A percentile compares a stretch with the other conserved stretches of the same genome.
phyloP scores from a whole-genome alignment of 2,329 filamentous ascomycete genomes.

The Chaetomiaceae sp. region DNA sequence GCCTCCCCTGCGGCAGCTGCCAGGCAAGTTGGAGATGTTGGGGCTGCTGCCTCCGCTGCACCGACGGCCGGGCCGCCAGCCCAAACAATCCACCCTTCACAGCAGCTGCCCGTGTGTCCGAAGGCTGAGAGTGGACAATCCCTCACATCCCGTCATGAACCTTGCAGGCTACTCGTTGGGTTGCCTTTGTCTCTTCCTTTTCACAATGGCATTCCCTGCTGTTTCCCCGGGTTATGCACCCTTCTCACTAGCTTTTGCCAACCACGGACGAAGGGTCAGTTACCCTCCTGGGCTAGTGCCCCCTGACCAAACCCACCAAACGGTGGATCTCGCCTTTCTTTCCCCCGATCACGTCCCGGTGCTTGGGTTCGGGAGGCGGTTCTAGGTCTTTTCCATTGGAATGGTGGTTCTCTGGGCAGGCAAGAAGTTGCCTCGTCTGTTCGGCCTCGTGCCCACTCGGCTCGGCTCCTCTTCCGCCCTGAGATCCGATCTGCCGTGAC shows the following conservation, averaged over 20 bases:
- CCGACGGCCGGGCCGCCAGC: conserved; percentile 13
- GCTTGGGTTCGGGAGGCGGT: not conserved
- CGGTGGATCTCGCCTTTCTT: conserved; percentile 9
- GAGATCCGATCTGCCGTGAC: conserved; percentile 15
- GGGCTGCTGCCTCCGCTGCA: conserved; percentile 16
- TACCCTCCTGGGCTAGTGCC: not conserved
- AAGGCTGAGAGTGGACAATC: not conserved
- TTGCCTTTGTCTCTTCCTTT: no score
- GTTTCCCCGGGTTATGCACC: no score
- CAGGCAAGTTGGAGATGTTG: not conserved
- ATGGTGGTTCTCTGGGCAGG: not conserved
- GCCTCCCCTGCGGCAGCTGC: not conserved
- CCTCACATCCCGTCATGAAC: conserved; percentile 21
- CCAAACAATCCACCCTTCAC: not conserved
- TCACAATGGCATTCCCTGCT: not conserved
- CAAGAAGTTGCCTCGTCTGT: not conserved
- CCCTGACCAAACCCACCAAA: conserved; percentile 1
- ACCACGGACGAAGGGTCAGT: conserved; percentile 9
- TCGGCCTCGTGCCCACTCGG: conserved; percentile 16
- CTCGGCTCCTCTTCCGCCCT: conserved; percentile 14
- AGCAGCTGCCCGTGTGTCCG: conserved; percentile 5
- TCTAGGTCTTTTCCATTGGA: not conserved
- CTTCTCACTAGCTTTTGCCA: not conserved
- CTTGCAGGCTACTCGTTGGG: no score
- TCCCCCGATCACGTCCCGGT: conserved; percentile 5